Base-by-base conservation (phyloP, 2,329 filamentous ascomycete genomes). In the Exutisphaerella laricina region DNA sequence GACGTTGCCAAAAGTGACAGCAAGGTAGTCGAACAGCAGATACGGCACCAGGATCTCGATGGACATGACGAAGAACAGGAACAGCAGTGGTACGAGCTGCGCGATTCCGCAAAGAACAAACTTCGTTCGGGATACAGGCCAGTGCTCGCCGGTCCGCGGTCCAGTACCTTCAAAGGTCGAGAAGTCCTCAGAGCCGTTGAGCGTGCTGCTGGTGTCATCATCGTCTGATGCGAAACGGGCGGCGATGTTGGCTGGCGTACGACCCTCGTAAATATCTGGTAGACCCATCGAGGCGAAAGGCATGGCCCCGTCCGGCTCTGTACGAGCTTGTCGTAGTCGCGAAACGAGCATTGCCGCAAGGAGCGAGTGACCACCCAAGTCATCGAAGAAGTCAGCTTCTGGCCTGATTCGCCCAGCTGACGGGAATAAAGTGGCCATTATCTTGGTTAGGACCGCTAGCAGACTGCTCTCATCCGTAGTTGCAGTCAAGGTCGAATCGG, bases 301-400 rank as follows among this genome's bases (percentile, higher is more conserved):
- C 37, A 46, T 41, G 22, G 34, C 46, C 12, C 23, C 20, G 28
- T 55, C 48, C 8, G 12, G n/a, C 12, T 26, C 41, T 3, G 32
- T 38, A n/a, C 35, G 37, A 9, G 45, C 30, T 35, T 48, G 32
- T 16, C 53, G 44, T 16, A 55, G 33, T 4, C 43, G 48, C 3
- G 54, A 57, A 2, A 57, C 54, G 4, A 57, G 42, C 18, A 54
- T 49, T 14, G 53, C 53, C n/a, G 84, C 85, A 16, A 88, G 70
- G 49, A 90, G 78, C 63, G 78, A 84, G 66, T 89, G 84, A 8
- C 85, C 85, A 48, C 85, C 85, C 30, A 82, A 67, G 43, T 89
- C 84, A 57, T 88, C 88, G 68, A 89, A 90, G 39, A 73, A 70
- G 30, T 74, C 71, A 5, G 50, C 39, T 12, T 77, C 69, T 0